phyloP scores from a whole-genome alignment of 306 rosid species.

The Inga oerstediana region DNA sequence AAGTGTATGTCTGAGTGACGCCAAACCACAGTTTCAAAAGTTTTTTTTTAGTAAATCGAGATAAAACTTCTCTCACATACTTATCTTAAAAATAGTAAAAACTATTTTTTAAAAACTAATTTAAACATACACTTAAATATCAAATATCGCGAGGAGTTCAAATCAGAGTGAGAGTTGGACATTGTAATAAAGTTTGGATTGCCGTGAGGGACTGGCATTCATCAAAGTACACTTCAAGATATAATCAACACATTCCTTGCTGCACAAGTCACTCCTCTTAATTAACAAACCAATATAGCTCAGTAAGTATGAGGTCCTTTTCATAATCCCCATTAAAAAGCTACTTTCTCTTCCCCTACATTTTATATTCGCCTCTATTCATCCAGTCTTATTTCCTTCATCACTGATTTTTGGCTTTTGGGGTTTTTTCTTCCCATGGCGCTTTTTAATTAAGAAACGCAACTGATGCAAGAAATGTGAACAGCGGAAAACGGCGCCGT shows the following conservation, averaged over 20 bases:
- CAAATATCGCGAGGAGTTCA: background rate
- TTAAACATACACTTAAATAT: too few species aligned
- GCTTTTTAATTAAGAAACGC: background rate
- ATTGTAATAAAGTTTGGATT: slow-evolving; percentile 13
- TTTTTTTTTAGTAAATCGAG: too few species aligned
- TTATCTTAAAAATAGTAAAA: too few species aligned
- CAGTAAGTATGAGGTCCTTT: slow-evolving; percentile 36
- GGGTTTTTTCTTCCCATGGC: background rate
- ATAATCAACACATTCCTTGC: slow-evolving; percentile 34
- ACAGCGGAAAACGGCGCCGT: slow-evolving; percentile 56
- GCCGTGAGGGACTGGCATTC: slow-evolving; percentile 35
- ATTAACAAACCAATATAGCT: background rate
- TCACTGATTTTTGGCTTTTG: background rate
- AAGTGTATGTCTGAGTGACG: too few species aligned
- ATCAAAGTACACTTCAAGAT: slow-evolving; percentile 31
- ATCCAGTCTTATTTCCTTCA: background rate
- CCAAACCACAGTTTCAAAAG: too few species aligned
- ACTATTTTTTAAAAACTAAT: too few species aligned
- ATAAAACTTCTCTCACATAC: too few species aligned
- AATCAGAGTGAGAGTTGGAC: background rate
- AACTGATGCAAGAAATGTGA: background rate
- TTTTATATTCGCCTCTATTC: slow-evolving; percentile 1
- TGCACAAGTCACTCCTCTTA: slow-evolving; percentile 27
- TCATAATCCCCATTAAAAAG: slow-evolving; percentile 21
- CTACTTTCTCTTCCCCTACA: background rate